Percentiles rank a stretch among this genome's conserved stretches.
Conservation (phyloP, 169 alveolate species). For the Cryptosporidium sp. region DNA sequence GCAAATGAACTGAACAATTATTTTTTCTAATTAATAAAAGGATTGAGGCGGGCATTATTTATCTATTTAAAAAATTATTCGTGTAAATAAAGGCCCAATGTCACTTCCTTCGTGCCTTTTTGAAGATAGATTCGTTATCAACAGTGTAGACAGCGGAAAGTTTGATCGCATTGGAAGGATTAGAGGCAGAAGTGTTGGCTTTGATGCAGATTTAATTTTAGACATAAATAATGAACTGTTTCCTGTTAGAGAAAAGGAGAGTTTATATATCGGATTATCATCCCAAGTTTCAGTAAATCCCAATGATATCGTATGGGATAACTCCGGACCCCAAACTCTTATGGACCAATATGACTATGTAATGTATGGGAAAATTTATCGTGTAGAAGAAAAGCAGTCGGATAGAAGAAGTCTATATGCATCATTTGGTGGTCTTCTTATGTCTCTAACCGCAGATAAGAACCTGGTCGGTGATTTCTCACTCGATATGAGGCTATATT, state of each 20-base stretch:
- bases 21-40: neutral
- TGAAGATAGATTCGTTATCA: conserved; percentile 90
- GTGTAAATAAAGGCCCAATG: conserved; percentile 4
- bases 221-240: conserved; percentile 89
- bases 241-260: conserved; percentile 86
- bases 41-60: conserved; percentile 27
- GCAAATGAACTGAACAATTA: neutral
- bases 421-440: conserved; percentile 91
- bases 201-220: conserved; percentile 90
- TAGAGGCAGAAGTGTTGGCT: conserved; percentile 90
- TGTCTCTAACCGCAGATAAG: conserved; percentile 92
- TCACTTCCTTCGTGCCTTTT: conserved; percentile 79
- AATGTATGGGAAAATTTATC: conserved; percentile 91
- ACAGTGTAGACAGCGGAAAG: conserved; percentile 89
- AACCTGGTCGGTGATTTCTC: conserved; percentile 90
- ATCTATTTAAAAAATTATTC: neutral
- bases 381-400: conserved; percentile 90
- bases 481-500: conserved; percentile 89
- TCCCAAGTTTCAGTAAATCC: conserved; percentile 76
- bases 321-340: conserved; percentile 74
- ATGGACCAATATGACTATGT: conserved; percentile 89
- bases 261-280: conserved; percentile 77
- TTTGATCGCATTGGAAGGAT: conserved; percentile 90
- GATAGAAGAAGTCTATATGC: conserved; percentile 89
- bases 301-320: conserved; percentile 57